Conservation (phyloP, 768 basidiomycete genomes). For the Polyporus arcularius region DNA sequence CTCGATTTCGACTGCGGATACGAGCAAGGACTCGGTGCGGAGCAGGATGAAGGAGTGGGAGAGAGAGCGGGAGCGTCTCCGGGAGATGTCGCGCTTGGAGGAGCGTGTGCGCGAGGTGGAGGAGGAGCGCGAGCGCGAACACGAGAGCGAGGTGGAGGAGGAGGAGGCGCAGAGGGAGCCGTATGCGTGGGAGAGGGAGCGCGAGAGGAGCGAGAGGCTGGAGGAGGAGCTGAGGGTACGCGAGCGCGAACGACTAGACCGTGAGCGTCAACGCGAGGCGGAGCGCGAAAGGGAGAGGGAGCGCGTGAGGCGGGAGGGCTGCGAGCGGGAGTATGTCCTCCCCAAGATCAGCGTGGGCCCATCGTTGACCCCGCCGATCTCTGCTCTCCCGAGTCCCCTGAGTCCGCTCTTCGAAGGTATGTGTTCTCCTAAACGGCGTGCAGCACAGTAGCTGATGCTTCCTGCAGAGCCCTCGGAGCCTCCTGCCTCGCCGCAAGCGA, state of each 20-base stretch:
- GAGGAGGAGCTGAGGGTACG: constrained; percentile 28
- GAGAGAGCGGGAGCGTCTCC: constrained; percentile 63
- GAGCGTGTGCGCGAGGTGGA: constrained; percentile 56
- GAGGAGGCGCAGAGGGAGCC: neutral
- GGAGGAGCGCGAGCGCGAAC: constrained; percentile 36
- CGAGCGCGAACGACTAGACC: constrained; percentile 3
- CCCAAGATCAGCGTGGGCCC: constrained; percentile 22
- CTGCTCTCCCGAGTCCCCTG: constrained; percentile 22
- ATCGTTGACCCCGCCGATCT: constrained; percentile 18
- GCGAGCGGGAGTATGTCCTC: constrained; percentile 13
- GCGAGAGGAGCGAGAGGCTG: constrained; percentile 28
- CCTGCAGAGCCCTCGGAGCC: constrained; percentile 21
- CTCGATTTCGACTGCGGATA: constrained; percentile 3
- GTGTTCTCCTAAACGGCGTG: neutral
- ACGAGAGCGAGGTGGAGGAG: constrained; percentile 25
- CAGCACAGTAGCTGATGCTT: neutral
- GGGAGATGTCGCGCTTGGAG: constrained; percentile 66
- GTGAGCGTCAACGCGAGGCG: constrained; percentile 13
- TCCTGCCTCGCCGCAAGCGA: constrained; percentile 13
- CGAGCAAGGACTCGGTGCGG: constrained; percentile 36
- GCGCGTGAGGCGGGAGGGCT: constrained; percentile 1
- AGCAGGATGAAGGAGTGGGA: constrained; percentile 79
- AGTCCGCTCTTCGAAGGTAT: constrained; percentile 30
- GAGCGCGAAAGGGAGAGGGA: constrained; percentile 13
- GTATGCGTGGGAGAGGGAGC: constrained; percentile 25